Evolutionary conservation across 805 yeast genomes (phyloP).

Genomic region (Kodamaea lidongshanica): DNA sequence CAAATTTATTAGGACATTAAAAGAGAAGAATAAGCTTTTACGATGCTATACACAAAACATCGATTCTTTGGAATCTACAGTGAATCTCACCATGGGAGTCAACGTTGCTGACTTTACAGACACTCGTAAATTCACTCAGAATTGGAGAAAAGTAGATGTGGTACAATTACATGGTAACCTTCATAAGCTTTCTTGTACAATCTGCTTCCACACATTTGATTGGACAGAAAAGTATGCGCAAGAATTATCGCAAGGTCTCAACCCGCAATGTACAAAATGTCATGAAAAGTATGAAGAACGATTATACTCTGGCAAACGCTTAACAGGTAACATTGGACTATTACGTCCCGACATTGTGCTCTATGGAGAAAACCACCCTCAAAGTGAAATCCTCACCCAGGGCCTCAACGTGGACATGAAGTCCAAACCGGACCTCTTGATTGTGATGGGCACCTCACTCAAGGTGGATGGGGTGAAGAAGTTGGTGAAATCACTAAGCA

Average conservation of each 20-base stretch:
- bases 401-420: slow-evolving; percentile 63
- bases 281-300: slow-evolving; percentile 50
- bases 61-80: slow-evolving; percentile 72
- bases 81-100: slow-evolving; percentile 58
- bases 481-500: slow-evolving; percentile 63
- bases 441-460: slow-evolving; percentile 91
- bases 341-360: slow-evolving; percentile 85
- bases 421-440: slow-evolving; percentile 65
- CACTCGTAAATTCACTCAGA: slow-evolving; percentile 24
- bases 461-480: slow-evolving; percentile 85
- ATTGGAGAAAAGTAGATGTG: slow-evolving; percentile 65
- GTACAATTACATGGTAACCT: slow-evolving; percentile 90
- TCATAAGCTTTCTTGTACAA: slow-evolving; percentile 68
- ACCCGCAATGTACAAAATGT: slow-evolving; percentile 78
- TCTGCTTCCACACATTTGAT: slow-evolving; percentile 49
- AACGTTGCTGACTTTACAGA: slow-evolving; percentile 26
- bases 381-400: slow-evolving; percentile 68
- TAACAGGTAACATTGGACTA: slow-evolving; percentile 63
- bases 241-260: slow-evolving; percentile 50
- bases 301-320: slow-evolving; percentile 63
- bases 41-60: slow-evolving; percentile 94
- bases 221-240: slow-evolving; percentile 56
- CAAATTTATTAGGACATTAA: slow-evolving; percentile 56
- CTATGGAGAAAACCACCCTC: slow-evolving; percentile 92
- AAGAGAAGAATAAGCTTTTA: slow-evolving; percentile 58